A percentile compares a stretch with the other conserved stretches of the same genome.
Evolutionary conservation across 345 rosid genomes (phyloP).

Genomic region (Eucalyptus albens): DNA sequence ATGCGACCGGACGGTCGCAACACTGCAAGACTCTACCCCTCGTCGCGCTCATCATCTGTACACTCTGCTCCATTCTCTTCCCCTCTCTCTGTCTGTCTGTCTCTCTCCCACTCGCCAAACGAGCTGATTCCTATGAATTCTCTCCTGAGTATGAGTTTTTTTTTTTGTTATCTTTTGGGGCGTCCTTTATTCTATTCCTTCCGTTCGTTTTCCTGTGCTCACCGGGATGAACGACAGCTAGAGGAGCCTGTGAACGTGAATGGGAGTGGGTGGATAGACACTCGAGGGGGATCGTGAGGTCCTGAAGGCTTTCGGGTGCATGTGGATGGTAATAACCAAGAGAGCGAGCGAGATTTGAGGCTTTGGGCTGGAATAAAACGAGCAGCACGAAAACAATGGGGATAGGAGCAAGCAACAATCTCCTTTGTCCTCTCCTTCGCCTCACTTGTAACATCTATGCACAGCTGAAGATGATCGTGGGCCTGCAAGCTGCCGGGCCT

Average conservation of each 20-base stretch:
- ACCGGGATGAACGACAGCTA: not conserved
- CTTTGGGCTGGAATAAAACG: not conserved
- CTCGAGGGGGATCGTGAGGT: conserved; percentile 16
- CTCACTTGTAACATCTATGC: not conserved
- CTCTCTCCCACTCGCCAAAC: not conserved
- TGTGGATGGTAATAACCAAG: conserved; percentile 20
- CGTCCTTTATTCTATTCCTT: not conserved
- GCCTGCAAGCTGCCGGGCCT: not conserved
- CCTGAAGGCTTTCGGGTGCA: not conserved
- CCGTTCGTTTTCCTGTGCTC: not conserved
- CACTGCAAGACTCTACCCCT: not conserved
- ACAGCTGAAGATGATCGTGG: not conserved
- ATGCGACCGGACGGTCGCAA: conserved; percentile 3
- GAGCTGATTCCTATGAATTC: not conserved
- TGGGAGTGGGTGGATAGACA: conserved; percentile 1
- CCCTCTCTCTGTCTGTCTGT: not conserved
- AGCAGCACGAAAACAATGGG: not conserved
- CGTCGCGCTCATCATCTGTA: not conserved
- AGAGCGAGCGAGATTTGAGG: not conserved
- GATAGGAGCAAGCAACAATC: not conserved
- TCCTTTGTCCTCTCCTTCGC: not conserved
- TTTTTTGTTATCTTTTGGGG: not conserved
- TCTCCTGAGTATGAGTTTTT: not conserved
- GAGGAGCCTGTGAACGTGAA: not conserved
- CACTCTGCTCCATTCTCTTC: not conserved